phyloP scores from a whole-genome alignment of 2,329 filamentous ascomycete genomes.

The Pyrenophora seminiperda region DNA sequence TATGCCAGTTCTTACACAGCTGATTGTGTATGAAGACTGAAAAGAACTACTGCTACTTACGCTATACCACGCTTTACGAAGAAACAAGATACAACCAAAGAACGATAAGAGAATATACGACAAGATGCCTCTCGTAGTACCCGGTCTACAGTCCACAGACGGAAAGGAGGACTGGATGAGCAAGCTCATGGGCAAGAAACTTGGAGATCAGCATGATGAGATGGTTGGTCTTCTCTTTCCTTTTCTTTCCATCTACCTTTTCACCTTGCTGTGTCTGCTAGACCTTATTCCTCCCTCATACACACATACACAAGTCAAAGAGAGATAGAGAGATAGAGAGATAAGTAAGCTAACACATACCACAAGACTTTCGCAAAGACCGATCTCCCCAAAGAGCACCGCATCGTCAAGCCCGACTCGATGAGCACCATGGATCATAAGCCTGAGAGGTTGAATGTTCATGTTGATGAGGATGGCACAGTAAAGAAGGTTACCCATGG shows the following conservation, averaged over 20 bases:
- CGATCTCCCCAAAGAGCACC: conserved; percentile 55
- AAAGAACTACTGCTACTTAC: not conserved
- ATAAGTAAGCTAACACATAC: not conserved
- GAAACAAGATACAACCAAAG: no score
- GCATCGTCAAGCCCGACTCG: conserved; percentile 53
- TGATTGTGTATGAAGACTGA: not conserved
- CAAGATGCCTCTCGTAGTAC: conserved; percentile 59
- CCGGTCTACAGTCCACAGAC: conserved; percentile 50
- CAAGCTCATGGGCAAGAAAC: conserved; percentile 59
- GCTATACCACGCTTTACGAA: conserved; percentile 6
- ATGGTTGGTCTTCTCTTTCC: conserved; percentile 41
- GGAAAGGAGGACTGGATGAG: conserved; percentile 51
- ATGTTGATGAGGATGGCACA: conserved; percentile 55
- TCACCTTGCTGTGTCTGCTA: not conserved
- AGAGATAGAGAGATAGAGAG: no score
- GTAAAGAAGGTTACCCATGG: conserved; percentile 56
- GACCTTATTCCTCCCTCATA: no score
- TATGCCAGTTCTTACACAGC: not conserved
- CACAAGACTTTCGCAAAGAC: conserved; percentile 56
- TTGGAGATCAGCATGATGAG: conserved; percentile 54
- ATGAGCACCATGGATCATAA: conserved; percentile 56
- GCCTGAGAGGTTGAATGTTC: conserved; percentile 56
- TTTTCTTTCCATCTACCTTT: not conserved
- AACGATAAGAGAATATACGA: no score
- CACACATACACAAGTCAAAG: no score